phyloP scores from a whole-genome alignment of 352 stramenopile species.

The Phytophthora megakarya region DNA sequence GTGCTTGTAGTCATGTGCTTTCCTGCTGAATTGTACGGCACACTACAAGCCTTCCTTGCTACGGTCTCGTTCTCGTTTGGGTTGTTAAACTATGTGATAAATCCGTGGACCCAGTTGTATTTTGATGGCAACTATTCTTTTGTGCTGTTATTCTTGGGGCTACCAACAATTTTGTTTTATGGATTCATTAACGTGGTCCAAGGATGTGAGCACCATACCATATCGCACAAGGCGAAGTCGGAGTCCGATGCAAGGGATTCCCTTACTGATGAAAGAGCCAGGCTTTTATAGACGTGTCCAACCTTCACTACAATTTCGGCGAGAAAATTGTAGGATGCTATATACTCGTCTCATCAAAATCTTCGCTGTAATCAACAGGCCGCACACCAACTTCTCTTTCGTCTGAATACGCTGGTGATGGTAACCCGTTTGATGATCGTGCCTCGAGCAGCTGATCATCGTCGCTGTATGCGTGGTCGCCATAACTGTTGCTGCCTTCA shows the following conservation, averaged over 20 bases:
- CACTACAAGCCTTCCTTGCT: slow-evolving; percentile 78
- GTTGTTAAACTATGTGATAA: slow-evolving; percentile 76
- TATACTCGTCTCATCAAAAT: slow-evolving; percentile 48
- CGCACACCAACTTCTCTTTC: slow-evolving; percentile 12
- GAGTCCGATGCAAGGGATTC: slow-evolving; percentile 19
- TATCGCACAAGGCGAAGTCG: slow-evolving; percentile 37
- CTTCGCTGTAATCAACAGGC: slow-evolving; percentile 56
- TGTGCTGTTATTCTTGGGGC: slow-evolving; percentile 53
- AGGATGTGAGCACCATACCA: slow-evolving; percentile 65
- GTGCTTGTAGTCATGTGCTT: slow-evolving; percentile 76
- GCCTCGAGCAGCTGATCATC: slow-evolving; percentile 25
- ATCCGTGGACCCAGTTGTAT: slow-evolving; percentile 74
- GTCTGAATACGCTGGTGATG: slow-evolving; percentile 23
- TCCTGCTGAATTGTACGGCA: slow-evolving; percentile 74
- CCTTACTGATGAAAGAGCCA: slow-evolving; percentile 38
- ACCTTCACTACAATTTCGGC: background rate
- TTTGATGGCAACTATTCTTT: slow-evolving; percentile 71
- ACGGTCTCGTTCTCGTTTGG: slow-evolving; percentile 70
- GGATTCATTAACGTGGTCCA: slow-evolving; percentile 65
- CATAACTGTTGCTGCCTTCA: background rate
- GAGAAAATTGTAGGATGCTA: background rate
- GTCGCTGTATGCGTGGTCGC: slow-evolving; percentile 30
- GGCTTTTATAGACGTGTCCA: slow-evolving; percentile 43
- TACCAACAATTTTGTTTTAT: slow-evolving; percentile 66
- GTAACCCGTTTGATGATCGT: slow-evolving; percentile 23